Evolutionary conservation across 179 eudicot species (phyloP).

Genomic region (Spergularia azorica): DNA sequence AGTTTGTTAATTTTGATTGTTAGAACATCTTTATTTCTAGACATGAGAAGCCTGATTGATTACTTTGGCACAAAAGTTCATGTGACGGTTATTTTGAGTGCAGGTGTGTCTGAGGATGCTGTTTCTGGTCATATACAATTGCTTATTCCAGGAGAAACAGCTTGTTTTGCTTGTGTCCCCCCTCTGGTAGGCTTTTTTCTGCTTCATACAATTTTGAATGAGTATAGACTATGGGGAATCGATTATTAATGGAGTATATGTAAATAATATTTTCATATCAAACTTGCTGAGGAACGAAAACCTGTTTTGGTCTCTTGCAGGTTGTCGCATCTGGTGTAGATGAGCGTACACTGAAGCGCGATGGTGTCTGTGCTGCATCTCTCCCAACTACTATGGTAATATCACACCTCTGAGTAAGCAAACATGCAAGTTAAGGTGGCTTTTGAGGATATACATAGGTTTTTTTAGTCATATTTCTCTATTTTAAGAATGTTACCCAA

Average conservation of each 20-base stretch:
- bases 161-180: constrained; percentile 97
- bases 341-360: constrained; percentile 94
- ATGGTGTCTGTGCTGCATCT: constrained; percentile 99
- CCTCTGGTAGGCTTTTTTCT: constrained; percentile 69
- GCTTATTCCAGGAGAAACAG: constrained; percentile 96
- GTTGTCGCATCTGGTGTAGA: constrained; percentile 98
- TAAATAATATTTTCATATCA: not conserved
- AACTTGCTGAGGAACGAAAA: not conserved
- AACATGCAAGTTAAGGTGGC: not conserved
- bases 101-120: constrained; percentile 99
- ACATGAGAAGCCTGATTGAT: not conserved
- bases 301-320: constrained; percentile 32
- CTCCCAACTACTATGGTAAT: constrained; percentile 95
- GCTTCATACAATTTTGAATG: not conserved
- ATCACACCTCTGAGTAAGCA: constrained; percentile 2
- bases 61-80: constrained; percentile 9
- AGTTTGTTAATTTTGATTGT: not conserved
- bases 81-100: constrained; percentile 20
- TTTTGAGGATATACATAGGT: constrained; percentile 1
- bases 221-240: not conserved
- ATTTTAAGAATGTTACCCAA: not conserved
- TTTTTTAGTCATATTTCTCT: not conserved
- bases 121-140: constrained; percentile 98
- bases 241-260: not conserved
- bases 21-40: constrained; percentile 1